Percentiles rank a stretch among this genome's conserved stretches.
Conservation (phyloP, 306 rosid genomes). For the Prunus armeniaca region DNA sequence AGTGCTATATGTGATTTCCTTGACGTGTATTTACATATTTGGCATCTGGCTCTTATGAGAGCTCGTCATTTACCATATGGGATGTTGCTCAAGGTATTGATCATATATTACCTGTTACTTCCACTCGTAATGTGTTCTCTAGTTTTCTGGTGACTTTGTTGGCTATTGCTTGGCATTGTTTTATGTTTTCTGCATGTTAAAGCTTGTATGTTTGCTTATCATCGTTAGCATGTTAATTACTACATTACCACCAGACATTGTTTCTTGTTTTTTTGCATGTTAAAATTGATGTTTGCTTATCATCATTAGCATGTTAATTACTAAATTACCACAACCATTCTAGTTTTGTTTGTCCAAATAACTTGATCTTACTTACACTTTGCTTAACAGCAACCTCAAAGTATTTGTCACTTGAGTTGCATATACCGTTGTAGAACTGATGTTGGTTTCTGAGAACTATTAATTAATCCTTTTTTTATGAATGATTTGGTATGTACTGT, state of each 20-base stretch:
- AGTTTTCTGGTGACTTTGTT: not conserved
- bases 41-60: constrained; percentile 85
- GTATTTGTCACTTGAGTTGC: not conserved
- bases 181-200: not conserved
- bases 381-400: not conserved
- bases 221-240: not conserved
- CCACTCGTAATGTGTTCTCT: not conserved
- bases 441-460: not conserved
- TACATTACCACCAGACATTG: not conserved
- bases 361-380: not conserved
- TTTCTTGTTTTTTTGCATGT: no score
- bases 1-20: constrained; percentile 34
- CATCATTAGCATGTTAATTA: no score
- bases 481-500: not conserved
- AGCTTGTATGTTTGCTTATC: not conserved
- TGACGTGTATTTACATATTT: constrained; percentile 65
- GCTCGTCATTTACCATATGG: constrained; percentile 89
- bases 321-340: no score
- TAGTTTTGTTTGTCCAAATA: not conserved
- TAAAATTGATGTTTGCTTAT: no score
- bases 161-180: not conserved
- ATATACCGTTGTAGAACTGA: not conserved
- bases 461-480: not conserved
- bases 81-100: constrained; percentile 91
- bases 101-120: not conserved